A percentile compares a stretch with the other conserved stretches of the same genome.
Evolutionary conservation across 371 early-diverging fungal genomes (phyloP).

Genomic region (Dinochytrium kinnereticum): DNA sequence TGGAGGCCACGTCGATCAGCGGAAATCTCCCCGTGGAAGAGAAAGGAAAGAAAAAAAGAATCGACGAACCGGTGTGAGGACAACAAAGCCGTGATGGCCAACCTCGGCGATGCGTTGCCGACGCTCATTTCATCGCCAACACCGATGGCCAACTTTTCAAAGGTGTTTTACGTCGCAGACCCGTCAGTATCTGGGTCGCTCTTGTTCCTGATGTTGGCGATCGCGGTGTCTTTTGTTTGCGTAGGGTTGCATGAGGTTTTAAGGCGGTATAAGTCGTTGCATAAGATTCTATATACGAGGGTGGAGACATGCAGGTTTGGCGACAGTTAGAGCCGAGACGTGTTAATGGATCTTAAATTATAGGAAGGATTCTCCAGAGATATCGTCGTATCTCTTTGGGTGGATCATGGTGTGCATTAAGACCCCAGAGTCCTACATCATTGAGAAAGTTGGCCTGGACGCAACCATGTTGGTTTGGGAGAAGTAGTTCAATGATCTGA

Average conservation of each 20-base stretch:
- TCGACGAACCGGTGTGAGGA: too few relatives aligned
- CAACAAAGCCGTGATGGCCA: not conserved
- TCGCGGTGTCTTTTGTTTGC: constrained; percentile 22
- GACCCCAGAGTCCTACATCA: constrained; percentile 40
- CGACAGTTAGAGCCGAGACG: not conserved
- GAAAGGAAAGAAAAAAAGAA: too few relatives aligned
- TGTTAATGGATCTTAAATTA: not conserved
- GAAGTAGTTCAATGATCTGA: not conserved
- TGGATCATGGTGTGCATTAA: constrained; percentile 41
- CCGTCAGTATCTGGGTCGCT: constrained; percentile 36
- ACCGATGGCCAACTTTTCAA: not conserved
- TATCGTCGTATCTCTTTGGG: constrained; percentile 39
- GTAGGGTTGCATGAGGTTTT: constrained; percentile 36
- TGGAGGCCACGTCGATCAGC: too few relatives aligned
- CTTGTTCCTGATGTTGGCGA: constrained; percentile 26
- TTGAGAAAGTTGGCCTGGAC: constrained; percentile 52
- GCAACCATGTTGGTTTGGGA: constrained; percentile 42
- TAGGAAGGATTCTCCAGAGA: constrained; percentile 35
- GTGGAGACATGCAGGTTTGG: constrained; percentile 32
- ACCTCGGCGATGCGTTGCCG: not conserved
- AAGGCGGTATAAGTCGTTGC: constrained; percentile 24
- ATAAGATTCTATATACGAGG: constrained; percentile 40
- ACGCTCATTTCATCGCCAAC: not conserved
- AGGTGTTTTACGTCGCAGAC: constrained; percentile 4
- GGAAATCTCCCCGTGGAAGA: too few relatives aligned